Evolutionary conservation across 345 rosid genomes (phyloP).

Genomic region (Iberis pinnata): DNA sequence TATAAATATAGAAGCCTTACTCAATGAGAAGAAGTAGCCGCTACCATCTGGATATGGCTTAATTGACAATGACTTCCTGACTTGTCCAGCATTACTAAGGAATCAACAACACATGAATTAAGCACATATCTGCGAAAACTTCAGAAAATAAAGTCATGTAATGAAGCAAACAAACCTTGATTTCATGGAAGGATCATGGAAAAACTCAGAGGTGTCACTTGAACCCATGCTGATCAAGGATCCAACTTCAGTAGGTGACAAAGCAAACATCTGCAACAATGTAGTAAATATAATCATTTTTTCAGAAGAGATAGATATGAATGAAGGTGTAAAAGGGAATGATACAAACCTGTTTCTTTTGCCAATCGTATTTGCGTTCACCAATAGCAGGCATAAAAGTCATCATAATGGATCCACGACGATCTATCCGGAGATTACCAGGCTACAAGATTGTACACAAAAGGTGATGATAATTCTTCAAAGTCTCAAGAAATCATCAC

Average conservation of each 20-base stretch:
- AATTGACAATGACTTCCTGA: constrained; percentile 74
- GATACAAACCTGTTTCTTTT: constrained; percentile 56
- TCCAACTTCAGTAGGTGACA: constrained; percentile 88
- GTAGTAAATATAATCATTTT: constrained; percentile 15
- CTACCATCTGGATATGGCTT: constrained; percentile 53
- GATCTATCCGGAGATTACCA: constrained; percentile 48
- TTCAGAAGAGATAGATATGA: neutral
- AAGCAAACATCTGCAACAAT: constrained; percentile 61
- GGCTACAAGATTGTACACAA: constrained; percentile 33
- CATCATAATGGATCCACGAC: constrained; percentile 71
- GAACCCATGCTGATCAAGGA: constrained; percentile 70
- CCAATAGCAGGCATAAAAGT: constrained; percentile 73
- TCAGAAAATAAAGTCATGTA: neutral
- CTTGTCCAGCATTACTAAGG: constrained; percentile 88
- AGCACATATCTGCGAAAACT: neutral
- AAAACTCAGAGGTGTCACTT: constrained; percentile 66
- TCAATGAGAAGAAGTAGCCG: constrained; percentile 68
- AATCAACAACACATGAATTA: neutral
- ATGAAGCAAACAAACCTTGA: constrained; percentile 44
- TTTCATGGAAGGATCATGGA: constrained; percentile 83
- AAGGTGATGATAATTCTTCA: constrained; percentile 13
- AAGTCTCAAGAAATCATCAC: neutral
- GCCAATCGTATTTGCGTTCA: constrained; percentile 87
- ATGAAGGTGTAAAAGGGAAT: neutral
- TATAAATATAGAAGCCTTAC: constrained; percentile 39